Base-by-base conservation (phyloP, 441 rosid species). In the Croton setiger region DNA sequence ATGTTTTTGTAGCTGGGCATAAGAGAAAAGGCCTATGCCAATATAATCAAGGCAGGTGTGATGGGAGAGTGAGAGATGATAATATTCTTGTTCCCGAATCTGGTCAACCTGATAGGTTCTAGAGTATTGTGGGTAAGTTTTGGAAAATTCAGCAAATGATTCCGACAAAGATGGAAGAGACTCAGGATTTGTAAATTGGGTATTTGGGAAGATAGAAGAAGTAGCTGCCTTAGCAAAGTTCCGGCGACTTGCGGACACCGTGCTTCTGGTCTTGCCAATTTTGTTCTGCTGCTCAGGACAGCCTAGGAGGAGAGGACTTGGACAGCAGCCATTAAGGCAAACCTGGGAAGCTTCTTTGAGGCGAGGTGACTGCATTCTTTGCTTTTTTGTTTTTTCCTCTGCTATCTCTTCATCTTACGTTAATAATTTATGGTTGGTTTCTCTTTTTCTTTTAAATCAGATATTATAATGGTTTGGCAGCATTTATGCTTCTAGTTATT, bases 31-130 rank as follows among this genome's bases (percentile, higher is more conserved):
- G 65, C 98, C 98, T 14, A 84, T 82, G 43, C 98, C 98, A 0
- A 91, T 86, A 76, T 93, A 93, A 78, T 93, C 98, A 71, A 93
- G 94, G 74, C 96, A 93, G 61, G 92, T 86, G 79, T 80, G 80
- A 67, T 83, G 82, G 62, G 91, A 74, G 39, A 73, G 64, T 3
- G 86, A 82, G 61, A 93, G 90, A 81, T 93, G 90, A 43, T 74
- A 76, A 68, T 89, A 93, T 18, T 91, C 93, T 55, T 77, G 79
- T 13, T 81, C 82, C 73, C 97, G 82, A 49, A 89, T 87, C 13
- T 76, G 85, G 56, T 93, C 97, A 45, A 91, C 79, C 44, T 66
- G 82, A 33, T 74, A 58, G 45, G 92, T 84, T 2, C 86, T 86
- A 7, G 76, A 52, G 81, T 83, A 91, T 17, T 83, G 85, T 0